Evolutionary conservation across 768 basidiomycete genomes (phyloP), one percentile per base, ranked within the genome.

Genomic region (Agrocybe chaxingu): DNA sequence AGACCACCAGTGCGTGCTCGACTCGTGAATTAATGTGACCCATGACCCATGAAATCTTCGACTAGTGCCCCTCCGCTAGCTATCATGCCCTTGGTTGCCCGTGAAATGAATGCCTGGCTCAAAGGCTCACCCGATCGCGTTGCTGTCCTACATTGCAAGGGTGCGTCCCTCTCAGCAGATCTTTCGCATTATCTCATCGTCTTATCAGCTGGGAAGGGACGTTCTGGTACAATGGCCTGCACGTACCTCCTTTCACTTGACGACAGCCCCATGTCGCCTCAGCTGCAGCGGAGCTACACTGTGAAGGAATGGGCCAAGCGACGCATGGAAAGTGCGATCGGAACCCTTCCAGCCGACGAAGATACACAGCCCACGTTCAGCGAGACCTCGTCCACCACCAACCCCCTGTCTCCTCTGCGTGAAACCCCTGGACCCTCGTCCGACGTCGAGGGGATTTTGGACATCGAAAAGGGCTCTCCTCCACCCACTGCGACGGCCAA

Each of bases 111-210:
- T 34, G 66, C 73, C 7, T 94, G 89, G 89, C 70, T 94, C 1
- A 71, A 74, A 31, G 83, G 77, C 0, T 81, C 84, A 7, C 69
- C 75, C 1, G 78, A 87, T 3, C 71, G 86, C 33, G 85, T 93
- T 5, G 84, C 82, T 2, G 92, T 92, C 4, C 73, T 94, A 0
- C 92, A 94, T 57, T 94, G 92, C 65, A 94, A 94, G 80, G 92
- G 89, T 81, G 62, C 34, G 47, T 42, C 36, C 16, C 29, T 45
- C 43, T 38, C n/a, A 36, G 54, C 30, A 48, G 37, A 51, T 45
- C n/a, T 44, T 42, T 46, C 6, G 8, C 1, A 7, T 29, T 7
- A 42, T 30, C 2, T 34, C 5, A 30, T 11, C 24, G 9, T 44
- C 7, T 16, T 18, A 34, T 12, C 47, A 88, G 87, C 87, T 45